Conservation (phyloP, 208 protist genomes). For the Willaertia magna region DNA sequence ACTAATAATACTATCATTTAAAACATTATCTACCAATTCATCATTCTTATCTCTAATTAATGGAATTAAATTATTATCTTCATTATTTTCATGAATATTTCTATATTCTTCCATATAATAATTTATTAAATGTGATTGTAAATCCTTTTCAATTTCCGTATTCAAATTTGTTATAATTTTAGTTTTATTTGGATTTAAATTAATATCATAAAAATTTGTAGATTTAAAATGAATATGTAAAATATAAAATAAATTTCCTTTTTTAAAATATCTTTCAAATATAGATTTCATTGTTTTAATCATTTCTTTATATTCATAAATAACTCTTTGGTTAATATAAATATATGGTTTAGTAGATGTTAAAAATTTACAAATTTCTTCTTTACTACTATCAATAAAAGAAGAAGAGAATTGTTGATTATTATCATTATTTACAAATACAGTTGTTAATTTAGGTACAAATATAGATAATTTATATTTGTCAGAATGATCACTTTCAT, state of each 20-base stretch:
- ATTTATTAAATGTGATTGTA: not conserved
- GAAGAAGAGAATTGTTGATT: too few relatives aligned
- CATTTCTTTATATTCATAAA: not conserved
- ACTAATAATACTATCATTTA: too few relatives aligned
- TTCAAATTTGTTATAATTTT: not conserved
- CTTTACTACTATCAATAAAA: too few relatives aligned
- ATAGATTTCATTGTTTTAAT: not conserved
- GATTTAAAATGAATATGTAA: not conserved
- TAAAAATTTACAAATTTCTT: not conserved
- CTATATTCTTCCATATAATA: not conserved
- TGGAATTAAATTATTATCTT: not conserved
- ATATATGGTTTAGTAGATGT: not conserved
- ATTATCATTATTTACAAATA: not conserved
- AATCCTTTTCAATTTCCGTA: not conserved
- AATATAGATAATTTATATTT: not conserved
- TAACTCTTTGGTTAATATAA: not conserved
- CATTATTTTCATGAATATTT: not conserved
- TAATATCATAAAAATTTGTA: not conserved
- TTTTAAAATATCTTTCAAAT: not conserved
- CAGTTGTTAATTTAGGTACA: not conserved
- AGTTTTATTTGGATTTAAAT: not conserved
- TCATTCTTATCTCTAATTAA: too few relatives aligned
- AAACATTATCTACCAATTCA: too few relatives aligned
- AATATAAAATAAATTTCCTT: not conserved
- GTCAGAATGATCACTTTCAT: not conserved